phyloP scores from a whole-genome alignment of 305 asterid species.

The Salvia sclarea region DNA sequence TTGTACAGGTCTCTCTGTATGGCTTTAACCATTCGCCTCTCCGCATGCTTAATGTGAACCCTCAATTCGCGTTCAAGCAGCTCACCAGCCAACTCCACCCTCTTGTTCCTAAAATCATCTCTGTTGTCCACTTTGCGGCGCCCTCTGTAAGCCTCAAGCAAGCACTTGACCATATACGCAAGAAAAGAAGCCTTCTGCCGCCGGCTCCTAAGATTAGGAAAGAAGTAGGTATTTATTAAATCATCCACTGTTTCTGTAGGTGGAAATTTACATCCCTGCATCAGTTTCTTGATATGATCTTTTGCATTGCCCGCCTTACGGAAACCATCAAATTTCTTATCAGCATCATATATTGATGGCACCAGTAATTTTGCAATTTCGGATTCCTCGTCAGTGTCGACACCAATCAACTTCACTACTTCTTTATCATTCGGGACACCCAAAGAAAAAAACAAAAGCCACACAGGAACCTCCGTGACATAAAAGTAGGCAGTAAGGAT shows the following conservation, averaged over 20 bases:
- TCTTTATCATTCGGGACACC: slow-evolving; percentile 77
- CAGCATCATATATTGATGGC: slow-evolving; percentile 81
- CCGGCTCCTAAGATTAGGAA: slow-evolving; percentile 60
- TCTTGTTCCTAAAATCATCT: slow-evolving; percentile 89
- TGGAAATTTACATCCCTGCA: slow-evolving; percentile 61
- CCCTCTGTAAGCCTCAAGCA: slow-evolving; percentile 73
- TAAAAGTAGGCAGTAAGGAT: slow-evolving; percentile 64
- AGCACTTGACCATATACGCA: slow-evolving; percentile 87
- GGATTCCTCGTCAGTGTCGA: slow-evolving; percentile 49
- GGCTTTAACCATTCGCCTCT: slow-evolving; percentile 72
- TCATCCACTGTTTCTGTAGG: slow-evolving; percentile 80
- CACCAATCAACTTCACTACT: slow-evolving; percentile 60
- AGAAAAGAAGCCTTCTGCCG: slow-evolving; percentile 77
- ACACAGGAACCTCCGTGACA: slow-evolving; percentile 71
- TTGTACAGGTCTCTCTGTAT: slow-evolving; percentile 79
- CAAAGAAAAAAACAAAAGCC: slow-evolving; percentile 84
- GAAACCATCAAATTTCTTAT: slow-evolving; percentile 55
- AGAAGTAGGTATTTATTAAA: slow-evolving; percentile 56
- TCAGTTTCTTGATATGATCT: slow-evolving; percentile 43
- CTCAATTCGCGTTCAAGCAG: slow-evolving; percentile 79
- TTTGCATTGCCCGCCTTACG: slow-evolving; percentile 59
- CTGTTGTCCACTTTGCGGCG: slow-evolving; percentile 76
- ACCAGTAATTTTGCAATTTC: slow-evolving; percentile 56
- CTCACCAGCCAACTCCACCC: slow-evolving; percentile 91
- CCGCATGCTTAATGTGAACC: slow-evolving; percentile 83